Evolutionary conservation across 2,329 filamentous ascomycete species (phyloP), one percentile per base, ranked within the genome.

Genomic region (Nemania abortiva): DNA sequence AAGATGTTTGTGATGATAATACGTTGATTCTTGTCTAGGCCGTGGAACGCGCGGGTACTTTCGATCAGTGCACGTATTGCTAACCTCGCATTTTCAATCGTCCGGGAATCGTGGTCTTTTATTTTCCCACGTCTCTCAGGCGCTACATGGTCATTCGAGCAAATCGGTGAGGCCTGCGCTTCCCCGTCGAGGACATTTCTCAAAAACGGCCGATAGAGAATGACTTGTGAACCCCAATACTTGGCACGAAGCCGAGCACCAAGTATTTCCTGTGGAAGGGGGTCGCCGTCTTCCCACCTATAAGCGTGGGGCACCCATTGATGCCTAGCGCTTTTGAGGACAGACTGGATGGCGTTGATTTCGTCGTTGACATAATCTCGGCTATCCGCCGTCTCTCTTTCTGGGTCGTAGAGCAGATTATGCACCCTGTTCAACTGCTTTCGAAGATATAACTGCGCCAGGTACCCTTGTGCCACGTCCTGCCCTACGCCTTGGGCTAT

Each of bases 1-100:
- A 97, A 97, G 27, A 97, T 91, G 75, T 98, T 98, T n/a, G 95
- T 98, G 64, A 98, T 90, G 60, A 98, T 91, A 9, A 92, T 89
- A 34, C 94, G 88, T 70, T 87, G 82, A 29, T 79, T 81, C n/a
- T 83, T 81, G 18, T 88, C 84, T 29, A 92, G 85, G 1, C 85
- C 84, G 71, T 91, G 86, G 77, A 98, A 97, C 0, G 94, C 93
- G 63, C 89, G 87, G 0, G 95, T 98, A 79, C 95, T 98, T 77
- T 92, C 86, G 62, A 97, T 89, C 0, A 97, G 89, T 6, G 94
- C 92, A 52, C 89, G 84, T 65, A 96, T 87, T 68, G 91, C 94
- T 70, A 84, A 85, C 57, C 81, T 80, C 15, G 90, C 90, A 69
- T 89, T 86, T 5, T 85, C 78, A 10, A 88, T 80, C 37, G 89